A percentile compares a stretch with the other conserved stretches of the same genome.
Conservation (phyloP, 192 early-diverging fungal species). For the Coemansia aciculifera region DNA sequence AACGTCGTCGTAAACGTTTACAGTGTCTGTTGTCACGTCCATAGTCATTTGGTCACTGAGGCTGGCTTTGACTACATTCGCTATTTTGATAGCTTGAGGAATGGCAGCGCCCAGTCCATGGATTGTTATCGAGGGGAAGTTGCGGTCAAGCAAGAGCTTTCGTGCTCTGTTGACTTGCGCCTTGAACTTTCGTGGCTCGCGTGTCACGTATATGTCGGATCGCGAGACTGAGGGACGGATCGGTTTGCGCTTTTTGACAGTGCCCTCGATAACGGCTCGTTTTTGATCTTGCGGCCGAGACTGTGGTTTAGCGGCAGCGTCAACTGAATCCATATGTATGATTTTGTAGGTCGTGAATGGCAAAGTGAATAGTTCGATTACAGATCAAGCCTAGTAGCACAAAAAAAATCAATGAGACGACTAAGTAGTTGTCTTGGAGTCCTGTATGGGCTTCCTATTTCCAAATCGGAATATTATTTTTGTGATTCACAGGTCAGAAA, state of each 20-base stretch:
- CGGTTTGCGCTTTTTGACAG: constrained; percentile 58
- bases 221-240: constrained; percentile 62
- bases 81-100: constrained; percentile 64
- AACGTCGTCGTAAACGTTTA: constrained; percentile 77
- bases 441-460: not conserved
- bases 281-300: constrained; percentile 6
- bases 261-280: constrained; percentile 6
- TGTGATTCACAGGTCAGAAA: not conserved
- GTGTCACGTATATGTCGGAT: constrained; percentile 80
- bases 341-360: not conserved
- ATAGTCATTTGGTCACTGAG: constrained; percentile 61
- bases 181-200: constrained; percentile 60
- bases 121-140: constrained; percentile 64
- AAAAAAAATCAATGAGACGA: not conserved
- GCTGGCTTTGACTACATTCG: constrained; percentile 61
- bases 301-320: not conserved
- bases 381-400: not conserved
- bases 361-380: not conserved
- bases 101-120: constrained; percentile 82
- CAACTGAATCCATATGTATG: constrained; percentile 6
- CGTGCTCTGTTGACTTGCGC: constrained; percentile 65
- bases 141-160: constrained; percentile 63
- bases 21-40: constrained; percentile 67
- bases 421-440: not conserved
- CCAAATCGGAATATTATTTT: not conserved